Conservation (phyloP, 305 asterid genomes). For the Fraxinus baroniana region DNA sequence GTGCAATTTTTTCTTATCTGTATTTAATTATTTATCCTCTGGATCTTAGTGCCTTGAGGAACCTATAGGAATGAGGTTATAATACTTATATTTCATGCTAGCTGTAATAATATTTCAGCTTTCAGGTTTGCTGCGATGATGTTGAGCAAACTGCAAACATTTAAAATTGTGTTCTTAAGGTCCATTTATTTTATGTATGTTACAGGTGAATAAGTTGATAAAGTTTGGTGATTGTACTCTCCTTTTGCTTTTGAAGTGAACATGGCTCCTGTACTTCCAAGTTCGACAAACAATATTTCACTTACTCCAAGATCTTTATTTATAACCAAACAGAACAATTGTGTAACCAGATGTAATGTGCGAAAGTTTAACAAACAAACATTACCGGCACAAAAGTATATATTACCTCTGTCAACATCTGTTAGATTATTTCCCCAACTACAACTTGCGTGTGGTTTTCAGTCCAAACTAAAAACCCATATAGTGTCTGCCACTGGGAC, state of each 20-base stretch:
- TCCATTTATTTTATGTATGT: neutral
- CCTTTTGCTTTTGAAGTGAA: conserved; percentile 27
- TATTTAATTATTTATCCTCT: neutral
- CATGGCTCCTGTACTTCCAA: conserved; percentile 64
- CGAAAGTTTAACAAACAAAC: conserved; percentile 43
- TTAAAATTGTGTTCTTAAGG: neutral
- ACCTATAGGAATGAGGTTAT: neutral
- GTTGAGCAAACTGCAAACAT: neutral
- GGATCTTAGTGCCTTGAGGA: neutral
- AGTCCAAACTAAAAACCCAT: conserved; percentile 40
- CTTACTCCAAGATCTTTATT: conserved; percentile 45
- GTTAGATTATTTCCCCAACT: conserved; percentile 77
- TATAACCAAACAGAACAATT: conserved; percentile 36
- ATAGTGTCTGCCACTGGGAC: conserved; percentile 59
- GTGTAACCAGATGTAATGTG: conserved; percentile 45
- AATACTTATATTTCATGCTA: neutral
- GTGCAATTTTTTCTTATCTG: neutral
- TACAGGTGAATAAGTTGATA: conserved; percentile 45
- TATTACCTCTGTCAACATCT: conserved; percentile 72
- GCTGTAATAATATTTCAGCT: neutral
- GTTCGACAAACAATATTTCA: conserved; percentile 43
- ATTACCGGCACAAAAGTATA: conserved; percentile 46
- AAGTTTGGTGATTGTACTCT: conserved; percentile 31
- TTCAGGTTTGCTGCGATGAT: neutral
- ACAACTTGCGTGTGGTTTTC: conserved; percentile 44